Evolutionary conservation across 352 stramenopile species (phyloP).

Genomic region (Globisporangium rhizosaccharum): DNA sequence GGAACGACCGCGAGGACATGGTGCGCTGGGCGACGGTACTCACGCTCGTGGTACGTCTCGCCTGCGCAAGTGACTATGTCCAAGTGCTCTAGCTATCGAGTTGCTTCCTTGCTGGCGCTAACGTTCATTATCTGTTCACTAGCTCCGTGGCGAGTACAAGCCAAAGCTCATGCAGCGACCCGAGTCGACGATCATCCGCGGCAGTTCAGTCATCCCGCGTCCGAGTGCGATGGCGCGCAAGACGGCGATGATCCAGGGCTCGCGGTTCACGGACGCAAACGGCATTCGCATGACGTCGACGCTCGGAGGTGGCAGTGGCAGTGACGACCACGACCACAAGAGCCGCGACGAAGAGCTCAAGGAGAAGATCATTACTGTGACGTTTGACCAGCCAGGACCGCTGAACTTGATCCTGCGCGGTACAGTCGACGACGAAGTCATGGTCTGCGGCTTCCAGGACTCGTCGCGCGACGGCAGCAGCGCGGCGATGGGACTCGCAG

Average conservation of each 20-base stretch:
- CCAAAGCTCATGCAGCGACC: conserved; percentile 85
- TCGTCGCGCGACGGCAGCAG: conserved; percentile 18
- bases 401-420: conserved; percentile 71
- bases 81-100: too few species aligned
- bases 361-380: conserved; percentile 87
- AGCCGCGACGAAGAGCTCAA: conserved; percentile 69
- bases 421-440: conserved; percentile 86
- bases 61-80: not conserved
- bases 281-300: conserved; percentile 75
- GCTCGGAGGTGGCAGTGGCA: conserved; percentile 19
- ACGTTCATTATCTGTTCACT: not conserved
- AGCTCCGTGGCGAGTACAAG: conserved; percentile 84
- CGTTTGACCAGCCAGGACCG: conserved; percentile 71
- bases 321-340: conserved; percentile 44
- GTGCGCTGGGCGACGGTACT: conserved; percentile 85
- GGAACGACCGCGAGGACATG: conserved; percentile 85
- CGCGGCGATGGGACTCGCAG: conserved; percentile 37
- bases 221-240: conserved; percentile 63
- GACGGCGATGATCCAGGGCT: conserved; percentile 57
- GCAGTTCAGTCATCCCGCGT: conserved; percentile 74
- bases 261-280: conserved; percentile 74
- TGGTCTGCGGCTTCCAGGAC: conserved; percentile 81
- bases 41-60: conserved; percentile 62
- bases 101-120: not conserved
- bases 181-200: conserved; percentile 84